Base-by-base conservation (phyloP, 257 asterid species). In the Oldenlandia corymbosa region DNA sequence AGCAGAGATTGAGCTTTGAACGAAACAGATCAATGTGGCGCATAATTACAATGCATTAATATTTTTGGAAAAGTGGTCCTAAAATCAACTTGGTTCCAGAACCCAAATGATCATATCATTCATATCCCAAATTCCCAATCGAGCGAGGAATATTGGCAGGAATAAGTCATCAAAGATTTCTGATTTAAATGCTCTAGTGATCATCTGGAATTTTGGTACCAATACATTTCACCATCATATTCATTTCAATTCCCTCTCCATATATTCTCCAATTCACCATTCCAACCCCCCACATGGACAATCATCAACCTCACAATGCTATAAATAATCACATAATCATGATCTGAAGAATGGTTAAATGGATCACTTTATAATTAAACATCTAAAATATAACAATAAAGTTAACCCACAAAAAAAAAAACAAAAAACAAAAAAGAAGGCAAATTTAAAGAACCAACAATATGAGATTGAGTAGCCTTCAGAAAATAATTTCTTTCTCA, bases 11-110 rank as follows among this genome's bases (percentile, higher is more conserved):
- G n/a, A n/a, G n/a, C n/a, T 46, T 36, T 37, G 53, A 48, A 59
- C 50, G 50, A 58, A 51, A 3, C 10, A 39, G 4, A 39, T n/a
- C 31, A 56, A 65, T 43, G 12, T 54, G 46, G 62, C 45, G 45
- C 62, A 34, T 2, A 46, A n/a, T n/a, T n/a, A n/a, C n/a, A n/a
- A n/a, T 47, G 11, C 30, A 49, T 65, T 39, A 34, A 71, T 58
- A 20, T 16, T 34, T 62, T 73, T 42, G 42, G 26, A 26, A 20
- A 28, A 63, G 80, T 75, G 76, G 80, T 75, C 80, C 77, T 24
- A 42, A 28, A 26, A 41, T 41, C 80, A 64, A 71, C 46, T 75
- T 71, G 80, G n/a, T n/a, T n/a, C n/a, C n/a, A n/a, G 67, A 71
- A 60, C 12, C 53, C 60, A 75, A 67, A 53, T 62, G 37, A 71